phyloP scores from a whole-genome alignment of 345 rosid species.

The Barbarea vulgaris region DNA sequence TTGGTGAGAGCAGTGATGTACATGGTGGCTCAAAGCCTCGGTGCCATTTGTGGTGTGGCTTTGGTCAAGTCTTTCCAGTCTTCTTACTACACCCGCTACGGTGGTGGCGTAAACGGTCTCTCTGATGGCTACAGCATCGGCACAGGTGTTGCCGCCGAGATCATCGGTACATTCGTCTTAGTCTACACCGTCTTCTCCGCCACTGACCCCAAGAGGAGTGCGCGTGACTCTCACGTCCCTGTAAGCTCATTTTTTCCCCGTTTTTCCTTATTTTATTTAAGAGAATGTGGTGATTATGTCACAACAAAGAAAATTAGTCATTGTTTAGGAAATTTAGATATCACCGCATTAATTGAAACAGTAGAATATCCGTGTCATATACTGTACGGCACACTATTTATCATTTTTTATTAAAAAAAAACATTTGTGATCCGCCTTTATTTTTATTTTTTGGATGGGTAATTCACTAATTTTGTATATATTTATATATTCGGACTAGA shows the following conservation, averaged over 20 bases:
- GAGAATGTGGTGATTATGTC: neutral
- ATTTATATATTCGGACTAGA: too few species aligned
- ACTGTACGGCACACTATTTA: conserved; percentile 8
- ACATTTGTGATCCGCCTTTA: too few species aligned
- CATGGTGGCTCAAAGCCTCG: conserved; percentile 78
- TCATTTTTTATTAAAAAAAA: too few species aligned
- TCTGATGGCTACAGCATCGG: conserved; percentile 53
- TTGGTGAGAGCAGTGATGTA: conserved; percentile 65
- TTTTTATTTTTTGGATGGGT: too few species aligned
- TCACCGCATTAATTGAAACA: conserved; percentile 16
- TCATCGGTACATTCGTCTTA: conserved; percentile 64
- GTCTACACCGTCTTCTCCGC: conserved; percentile 46
- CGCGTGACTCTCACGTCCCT: conserved; percentile 48
- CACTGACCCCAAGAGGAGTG: conserved; percentile 48
- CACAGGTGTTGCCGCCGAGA: conserved; percentile 77
- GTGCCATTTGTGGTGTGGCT: conserved; percentile 85
- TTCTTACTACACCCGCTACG: conserved; percentile 50
- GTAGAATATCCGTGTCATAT: conserved; percentile 12
- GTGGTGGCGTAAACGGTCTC: conserved; percentile 72
- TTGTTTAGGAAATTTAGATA: neutral
- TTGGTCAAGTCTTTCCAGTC: conserved; percentile 80
- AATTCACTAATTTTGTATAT: too few species aligned
- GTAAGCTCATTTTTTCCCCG: conserved; percentile 12
- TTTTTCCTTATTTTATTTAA: neutral
- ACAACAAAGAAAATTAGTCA: neutral